Evolutionary conservation across 2,329 filamentous ascomycete genomes (phyloP), one percentile per base, ranked within the genome.

Genomic region (Nannizziopsis barbatae): DNA sequence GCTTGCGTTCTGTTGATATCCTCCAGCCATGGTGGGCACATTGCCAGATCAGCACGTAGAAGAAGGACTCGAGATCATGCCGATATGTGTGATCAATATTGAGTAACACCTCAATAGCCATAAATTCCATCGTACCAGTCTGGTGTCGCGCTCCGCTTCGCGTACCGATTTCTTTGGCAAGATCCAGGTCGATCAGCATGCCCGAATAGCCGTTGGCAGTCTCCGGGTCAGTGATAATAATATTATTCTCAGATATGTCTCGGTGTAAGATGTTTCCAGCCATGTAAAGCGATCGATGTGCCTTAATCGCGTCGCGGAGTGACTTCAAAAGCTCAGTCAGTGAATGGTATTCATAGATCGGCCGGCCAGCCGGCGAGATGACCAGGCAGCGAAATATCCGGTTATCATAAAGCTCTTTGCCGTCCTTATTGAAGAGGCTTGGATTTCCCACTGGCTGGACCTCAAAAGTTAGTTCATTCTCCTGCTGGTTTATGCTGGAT

Each of bases 231-330:
- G 58, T 56, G 9, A 71, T 64, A 30, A 69, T 66, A 12, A 71
- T 63, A 43, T 67, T 70, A 12, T 60, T 57, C 1, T 59, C 52
- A 0, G 62, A 69, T 11, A 71, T 61, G 31, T 69, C 62, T 27
- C 55, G 55, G 50, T 70, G 60, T 8, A 70, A 59, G 45, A 69
- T 65, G 5, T 58, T 56, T 8, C 60, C 59, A 5, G 61, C 47
- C 0, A 55, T 8, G 27, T 63, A 62, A 0, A 71, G 55, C 9
- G 60, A 65, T 14, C 50, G 57, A 45, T 70, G 61, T 12, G 56
- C 65, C 15, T 53, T 62, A 42, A 70, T 60, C 10, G 60, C 60
- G 45, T 70, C 65, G 4, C 59, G 58, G 14, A 64, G 50, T 0
- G 56, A 58, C 41, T 58, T 52, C 1, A 71, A 56, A 6, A 71